Base-by-base conservation (phyloP, 129 eudicot genomes). In the Artemisia tridentata region DNA sequence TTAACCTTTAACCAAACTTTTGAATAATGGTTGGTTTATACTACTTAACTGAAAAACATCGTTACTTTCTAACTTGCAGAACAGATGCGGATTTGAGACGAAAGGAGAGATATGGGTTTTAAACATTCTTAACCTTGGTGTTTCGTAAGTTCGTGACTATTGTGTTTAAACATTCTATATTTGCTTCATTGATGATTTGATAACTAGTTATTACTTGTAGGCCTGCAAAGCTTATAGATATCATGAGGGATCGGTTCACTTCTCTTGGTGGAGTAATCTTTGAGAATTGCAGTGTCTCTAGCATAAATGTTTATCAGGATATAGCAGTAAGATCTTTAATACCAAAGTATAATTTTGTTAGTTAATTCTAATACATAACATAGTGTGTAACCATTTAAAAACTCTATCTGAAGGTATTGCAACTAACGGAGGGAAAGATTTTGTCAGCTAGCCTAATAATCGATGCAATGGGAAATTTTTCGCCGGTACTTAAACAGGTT, bases 101-200 rank as follows among this genome's bases (percentile, higher is more conserved):
- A 90, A 87, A 80, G 97, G 99, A 12, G 99, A 93, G 79, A 87
- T 93, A 75, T 93, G 99, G 99, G 97, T 90, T 48, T 74, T 83
- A 63, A 81, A 84, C 85, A 90, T 90, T 73, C 97, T 93, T 54
- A 93, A 93, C 79, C 96, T 93, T 79, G 99, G 99, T 57, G 86
- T 93, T 72, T 93, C 91, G 97, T 93, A 84, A 86, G 91, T 75
- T 55, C 12, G 15, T 34, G 18, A 17, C 52, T 51, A 69, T 1
- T 20, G 21, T 58, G 7, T 14, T 3, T 38, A 14, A 52, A 31
- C 8, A 9, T 51, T 73, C 43, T 25, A 15, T 25, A n/a, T 73
- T 17, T 66, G 16, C 16, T 31, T 58, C 13, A 14, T 13, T 20
- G 13, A 63, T 34, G 52, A 70, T 41, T 23, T 23, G 14, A 25